These are phyloP conservation scores for Microdochium paspali DNA, from an alignment of 2,329 filamentous ascomycete genomes.

Conservation along the genomic window DNA sequence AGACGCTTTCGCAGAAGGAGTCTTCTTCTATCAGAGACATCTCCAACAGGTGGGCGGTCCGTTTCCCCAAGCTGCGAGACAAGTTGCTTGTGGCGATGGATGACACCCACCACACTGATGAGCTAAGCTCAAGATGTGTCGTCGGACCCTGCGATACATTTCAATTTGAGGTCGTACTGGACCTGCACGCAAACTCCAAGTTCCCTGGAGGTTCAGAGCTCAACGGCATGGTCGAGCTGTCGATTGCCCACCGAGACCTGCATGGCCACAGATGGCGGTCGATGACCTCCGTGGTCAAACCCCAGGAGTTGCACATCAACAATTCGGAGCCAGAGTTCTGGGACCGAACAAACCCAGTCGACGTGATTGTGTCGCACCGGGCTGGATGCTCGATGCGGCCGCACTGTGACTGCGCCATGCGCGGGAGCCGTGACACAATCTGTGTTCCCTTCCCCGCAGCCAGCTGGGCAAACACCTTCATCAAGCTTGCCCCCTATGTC, in stretches of 20 bases:
- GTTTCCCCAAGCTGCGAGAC: slow-evolving; percentile 46
- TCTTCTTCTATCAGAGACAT: slow-evolving; percentile 46
- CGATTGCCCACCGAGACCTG: slow-evolving; percentile 42
- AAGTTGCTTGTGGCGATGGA: slow-evolving; percentile 38
- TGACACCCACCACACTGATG: slow-evolving; percentile 26
- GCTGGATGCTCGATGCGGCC: slow-evolving; percentile 34
- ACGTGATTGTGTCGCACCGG: slow-evolving; percentile 37
- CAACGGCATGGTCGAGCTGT: slow-evolving; percentile 49
- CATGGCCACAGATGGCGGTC: slow-evolving; percentile 52
- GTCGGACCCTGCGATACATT: slow-evolving; percentile 43
- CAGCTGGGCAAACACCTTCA: slow-evolving; percentile 49
- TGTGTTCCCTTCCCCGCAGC: slow-evolving; percentile 48
- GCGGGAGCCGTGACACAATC: slow-evolving; percentile 35
- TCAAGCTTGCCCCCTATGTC: slow-evolving; percentile 43
- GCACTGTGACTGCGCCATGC: slow-evolving; percentile 40
- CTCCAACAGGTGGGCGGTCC: slow-evolving; percentile 45
- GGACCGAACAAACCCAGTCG: slow-evolving; percentile 39
- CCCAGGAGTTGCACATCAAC: slow-evolving; percentile 39
- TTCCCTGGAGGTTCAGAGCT: slow-evolving; percentile 52
- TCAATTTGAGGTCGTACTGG: slow-evolving; percentile 53
- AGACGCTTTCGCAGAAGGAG: slow-evolving; percentile 42
- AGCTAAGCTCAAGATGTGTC: slow-evolving; percentile 21
- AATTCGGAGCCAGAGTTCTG: slow-evolving; percentile 29
- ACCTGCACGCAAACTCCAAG: slow-evolving; percentile 45
- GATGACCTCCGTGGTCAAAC: slow-evolving; percentile 47